phyloP scores from a whole-genome alignment of 2,329 filamentous ascomycete species.

The Cytospora chrysosperma region DNA sequence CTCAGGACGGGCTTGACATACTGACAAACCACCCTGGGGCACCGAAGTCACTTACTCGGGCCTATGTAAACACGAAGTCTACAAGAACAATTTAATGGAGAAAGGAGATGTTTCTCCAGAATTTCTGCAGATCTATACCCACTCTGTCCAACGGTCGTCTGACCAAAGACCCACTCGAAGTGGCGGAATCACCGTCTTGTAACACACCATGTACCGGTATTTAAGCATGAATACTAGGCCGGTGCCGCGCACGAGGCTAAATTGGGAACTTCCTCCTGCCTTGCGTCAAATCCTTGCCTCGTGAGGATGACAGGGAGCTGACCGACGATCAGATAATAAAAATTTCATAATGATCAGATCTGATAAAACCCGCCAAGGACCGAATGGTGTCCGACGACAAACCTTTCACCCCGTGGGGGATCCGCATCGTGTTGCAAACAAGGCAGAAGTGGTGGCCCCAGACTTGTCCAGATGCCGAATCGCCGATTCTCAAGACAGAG shows the following conservation, averaged over 20 bases:
- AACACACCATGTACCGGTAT: no score
- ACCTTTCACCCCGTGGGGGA: constrained; percentile 2
- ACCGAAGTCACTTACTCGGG: neutral
- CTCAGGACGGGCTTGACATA: neutral
- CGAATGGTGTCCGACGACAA: constrained; percentile 1
- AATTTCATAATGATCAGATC: constrained; percentile 11
- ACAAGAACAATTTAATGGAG: neutral
- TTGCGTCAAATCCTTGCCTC: constrained; percentile 5
- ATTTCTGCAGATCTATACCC: neutral
- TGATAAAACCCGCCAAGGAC: constrained; percentile 8
- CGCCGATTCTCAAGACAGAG: neutral
- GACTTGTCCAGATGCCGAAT: neutral
- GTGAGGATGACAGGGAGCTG: neutral
- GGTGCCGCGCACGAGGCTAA: neutral
- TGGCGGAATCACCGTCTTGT: neutral
- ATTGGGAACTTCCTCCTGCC: constrained; percentile 4
- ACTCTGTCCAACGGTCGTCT: neutral
- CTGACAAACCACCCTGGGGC: no score
- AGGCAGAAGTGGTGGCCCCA: neutral
- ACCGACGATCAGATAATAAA: constrained; percentile 13
- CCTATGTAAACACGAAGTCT: neutral
- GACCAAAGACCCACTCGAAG: neutral
- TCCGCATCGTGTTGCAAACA: constrained; percentile 2
- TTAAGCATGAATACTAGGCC: neutral
- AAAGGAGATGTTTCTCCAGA: neutral